Base-by-base conservation (phyloP, 345 rosid species). In the Psidium friedrichsthalianum region DNA sequence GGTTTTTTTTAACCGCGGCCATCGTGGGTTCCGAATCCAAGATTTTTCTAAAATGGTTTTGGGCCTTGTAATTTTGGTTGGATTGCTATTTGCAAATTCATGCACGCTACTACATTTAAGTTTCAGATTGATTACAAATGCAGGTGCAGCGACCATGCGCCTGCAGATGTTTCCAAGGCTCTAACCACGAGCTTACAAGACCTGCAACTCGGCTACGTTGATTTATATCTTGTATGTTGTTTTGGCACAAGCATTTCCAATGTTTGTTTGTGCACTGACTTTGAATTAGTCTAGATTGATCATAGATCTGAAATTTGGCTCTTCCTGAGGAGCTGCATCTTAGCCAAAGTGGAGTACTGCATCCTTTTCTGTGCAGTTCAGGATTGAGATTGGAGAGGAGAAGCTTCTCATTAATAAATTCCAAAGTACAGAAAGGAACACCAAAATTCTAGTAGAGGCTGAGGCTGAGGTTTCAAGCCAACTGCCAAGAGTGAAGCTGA, bases 111-210 rank as follows among this genome's bases (percentile, higher is more conserved):
- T 32, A 20, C 47, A 18, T 69, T 36, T 69, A 69, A 36, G 80
- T 47, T 74, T 0, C 56, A 29, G 0, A 56, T 83, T 40, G 47
- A 83, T 3, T n/a, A 85, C 11, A 56, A 57, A 22, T 61, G n/a
- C 89, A 92, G 94, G 94, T 87, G 91, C 83, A 86, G 93, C 57
- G 92, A 92, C 84, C 93, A 90, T 40, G 86, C 89, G 57, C 90
- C 93, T 47, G 93, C 90, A 88, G 95, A 93, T 36, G 94, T 93
- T 59, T 87, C 93, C 2, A 88, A 89, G 87, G 91, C 93, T 51
- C 82, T 90, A 55, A 87, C 74, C 52, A 90, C 56, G 87, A 90
- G 90, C 58, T 86, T 92, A 76, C 88, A 92, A 82, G 91, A 90
- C 74, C 89, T 92, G 51, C 93, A 91, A 64, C 93, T 93, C 16